Percentiles rank a stretch among this genome's conserved stretches.
Conservation (phyloP, 257 asterid species). For the Verbascum thapsus region DNA sequence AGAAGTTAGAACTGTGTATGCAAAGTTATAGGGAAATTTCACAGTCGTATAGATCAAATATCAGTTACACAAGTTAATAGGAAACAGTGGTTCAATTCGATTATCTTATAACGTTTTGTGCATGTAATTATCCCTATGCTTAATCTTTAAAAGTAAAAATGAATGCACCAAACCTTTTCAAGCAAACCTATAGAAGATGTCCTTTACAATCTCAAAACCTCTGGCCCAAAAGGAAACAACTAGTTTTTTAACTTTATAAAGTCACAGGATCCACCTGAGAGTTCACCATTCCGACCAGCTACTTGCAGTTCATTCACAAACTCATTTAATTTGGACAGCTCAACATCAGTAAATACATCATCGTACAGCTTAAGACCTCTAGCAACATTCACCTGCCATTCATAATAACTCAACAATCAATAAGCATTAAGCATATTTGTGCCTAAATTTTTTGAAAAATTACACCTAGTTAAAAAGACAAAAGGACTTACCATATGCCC, state of each 20-base stretch:
- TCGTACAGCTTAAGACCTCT: slow-evolving; percentile 81
- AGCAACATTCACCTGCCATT: slow-evolving; percentile 72
- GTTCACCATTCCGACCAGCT: slow-evolving; percentile 82
- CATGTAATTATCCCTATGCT: too few species aligned
- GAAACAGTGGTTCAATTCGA: too few species aligned
- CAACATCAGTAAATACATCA: slow-evolving; percentile 58
- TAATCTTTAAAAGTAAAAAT: slow-evolving; percentile 16
- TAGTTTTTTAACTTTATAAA: slow-evolving; percentile 47
- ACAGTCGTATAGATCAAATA: too few species aligned
- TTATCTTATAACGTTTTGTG: too few species aligned
- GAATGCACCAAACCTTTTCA: slow-evolving; percentile 58
- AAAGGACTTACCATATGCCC: slow-evolving; percentile 64
- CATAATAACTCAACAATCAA: background rate
- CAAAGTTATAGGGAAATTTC: background rate
- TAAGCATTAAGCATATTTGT: too few species aligned
- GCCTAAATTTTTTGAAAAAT: too few species aligned
- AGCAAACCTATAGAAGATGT: slow-evolving; percentile 31
- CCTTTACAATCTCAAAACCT: slow-evolving; percentile 62
- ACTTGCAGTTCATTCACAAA: slow-evolving; percentile 67
- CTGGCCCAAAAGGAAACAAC: slow-evolving; percentile 59
- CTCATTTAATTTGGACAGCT: slow-evolving; percentile 65
- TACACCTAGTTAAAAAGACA: background rate
- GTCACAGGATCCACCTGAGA: slow-evolving; percentile 88
- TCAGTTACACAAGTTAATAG: too few species aligned
- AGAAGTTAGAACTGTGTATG: background rate